Evolutionary conservation across 2,329 filamentous ascomycete species (phyloP).

Genomic region (Ceratocystis diversiconidia): DNA sequence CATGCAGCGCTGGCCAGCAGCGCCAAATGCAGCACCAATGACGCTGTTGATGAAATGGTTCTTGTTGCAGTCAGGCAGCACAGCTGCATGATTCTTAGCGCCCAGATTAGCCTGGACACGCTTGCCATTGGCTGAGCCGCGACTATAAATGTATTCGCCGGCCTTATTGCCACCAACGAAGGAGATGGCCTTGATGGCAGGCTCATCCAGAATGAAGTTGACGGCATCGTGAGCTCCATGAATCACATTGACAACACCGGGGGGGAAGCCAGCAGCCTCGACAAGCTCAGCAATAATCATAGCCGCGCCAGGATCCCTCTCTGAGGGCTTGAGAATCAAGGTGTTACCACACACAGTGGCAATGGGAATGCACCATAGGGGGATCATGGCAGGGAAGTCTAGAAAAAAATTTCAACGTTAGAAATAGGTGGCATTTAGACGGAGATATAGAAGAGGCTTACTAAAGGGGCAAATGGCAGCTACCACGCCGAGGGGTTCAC

Average conservation of each 20-base stretch:
- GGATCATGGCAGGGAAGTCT: conserved; percentile 89
- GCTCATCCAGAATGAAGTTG: conserved; percentile 75
- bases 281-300: conserved; percentile 76
- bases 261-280: conserved; percentile 66
- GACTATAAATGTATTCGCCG: conserved; percentile 70
- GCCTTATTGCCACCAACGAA: conserved; percentile 83
- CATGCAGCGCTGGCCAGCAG: conserved; percentile 78
- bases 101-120: conserved; percentile 78
- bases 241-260: conserved; percentile 69
- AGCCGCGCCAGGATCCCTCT: conserved; percentile 68
- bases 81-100: conserved; percentile 76
- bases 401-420: neutral
- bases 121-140: conserved; percentile 73
- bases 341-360: conserved; percentile 76
- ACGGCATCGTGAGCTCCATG: conserved; percentile 70
- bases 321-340: conserved; percentile 71
- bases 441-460: conserved; percentile 31
- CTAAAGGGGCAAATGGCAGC: conserved; percentile 81
- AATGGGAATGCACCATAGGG: conserved; percentile 79
- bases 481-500: conserved; percentile 66
- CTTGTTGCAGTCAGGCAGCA: conserved; percentile 78
- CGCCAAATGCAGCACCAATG: conserved; percentile 70
- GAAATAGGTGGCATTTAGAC: neutral
- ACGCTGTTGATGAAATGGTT: conserved; percentile 79
- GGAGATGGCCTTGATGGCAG: conserved; percentile 70